Conservation (phyloP, 495 filamentous ascomycete species). For the Arthonia radiata region DNA sequence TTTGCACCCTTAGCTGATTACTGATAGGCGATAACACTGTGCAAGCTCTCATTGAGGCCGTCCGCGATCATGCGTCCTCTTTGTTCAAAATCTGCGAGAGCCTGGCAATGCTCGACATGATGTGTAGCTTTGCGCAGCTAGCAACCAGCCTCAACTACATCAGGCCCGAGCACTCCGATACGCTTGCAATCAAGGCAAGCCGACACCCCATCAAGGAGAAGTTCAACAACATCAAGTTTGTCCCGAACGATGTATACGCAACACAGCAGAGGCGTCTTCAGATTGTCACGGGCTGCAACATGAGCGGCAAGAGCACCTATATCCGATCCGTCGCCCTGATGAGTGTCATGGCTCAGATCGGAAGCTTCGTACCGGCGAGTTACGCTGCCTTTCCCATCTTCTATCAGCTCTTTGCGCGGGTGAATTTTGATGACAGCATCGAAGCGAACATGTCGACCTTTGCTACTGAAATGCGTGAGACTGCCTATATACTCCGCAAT, state of each 20-base stretch:
- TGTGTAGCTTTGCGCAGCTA: conserved; percentile 52
- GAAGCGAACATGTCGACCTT: conserved; percentile 87
- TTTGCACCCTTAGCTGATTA: not conserved
- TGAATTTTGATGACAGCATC: conserved; percentile 69
- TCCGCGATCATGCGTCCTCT: conserved; percentile 38
- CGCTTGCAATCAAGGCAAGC: conserved; percentile 52
- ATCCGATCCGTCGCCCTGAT: conserved; percentile 69
- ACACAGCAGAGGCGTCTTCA: conserved; percentile 57
- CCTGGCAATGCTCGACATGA: conserved; percentile 80
- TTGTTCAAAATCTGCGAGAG: conserved; percentile 64
- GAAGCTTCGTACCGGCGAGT: conserved; percentile 68
- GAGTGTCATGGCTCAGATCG: conserved; percentile 79
- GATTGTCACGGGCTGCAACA: conserved; percentile 90
- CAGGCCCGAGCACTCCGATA: conserved; percentile 49
- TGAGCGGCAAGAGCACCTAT: conserved; percentile 80
- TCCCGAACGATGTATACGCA: conserved; percentile 79
- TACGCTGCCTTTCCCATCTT: conserved; percentile 63
- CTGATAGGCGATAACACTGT: conserved; percentile 29
- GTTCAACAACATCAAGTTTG: conserved; percentile 36
- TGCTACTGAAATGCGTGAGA: conserved; percentile 85
- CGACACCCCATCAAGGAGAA: conserved; percentile 71
- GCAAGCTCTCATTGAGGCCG: conserved; percentile 37
- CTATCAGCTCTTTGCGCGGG: conserved; percentile 62
- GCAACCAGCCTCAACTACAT: conserved; percentile 58
- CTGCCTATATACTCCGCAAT: conserved; percentile 69